Evolutionary conservation across 2,329 filamentous ascomycete species (phyloP), one percentile per base, ranked within the genome.

Genomic region (Simplicillium sp.): DNA sequence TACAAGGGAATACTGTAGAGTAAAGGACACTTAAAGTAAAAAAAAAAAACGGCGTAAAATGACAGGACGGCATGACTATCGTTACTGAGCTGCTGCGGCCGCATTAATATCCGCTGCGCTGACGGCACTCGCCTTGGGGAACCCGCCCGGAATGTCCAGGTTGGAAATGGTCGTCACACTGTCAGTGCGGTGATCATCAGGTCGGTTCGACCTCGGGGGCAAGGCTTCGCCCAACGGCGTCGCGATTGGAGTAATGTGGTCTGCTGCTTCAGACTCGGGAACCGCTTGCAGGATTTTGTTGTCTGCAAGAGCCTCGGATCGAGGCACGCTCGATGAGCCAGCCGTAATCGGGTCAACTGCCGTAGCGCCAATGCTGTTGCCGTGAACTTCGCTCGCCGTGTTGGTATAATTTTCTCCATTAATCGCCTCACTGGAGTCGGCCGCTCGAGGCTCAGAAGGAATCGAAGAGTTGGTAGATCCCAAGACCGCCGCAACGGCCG

Each of bases 111-210:
- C n/a, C 57, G 54, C 1, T 48, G 71, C 44, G 66, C 65, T 56
- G 53, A 73, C 43, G 66, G 80, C 50, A 46, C 64, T 49, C 40
- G 46, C 55, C 47, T 59, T 67, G 8, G 79, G 79, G 54, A 72
- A 87, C 49, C 81, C 71, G 11, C 83, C 83, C 3, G 83, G 83
- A 14, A 87, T 73, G 53, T 84, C 80, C 38, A 87, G 60, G 52
- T 81, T 73, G 41, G 77, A 79, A 35, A 84, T 75, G 20, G 72
- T 75, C 11, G 70, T 67, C 7, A 69, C 64, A 48, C 71, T 69
- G 36, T 67, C 61, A 12, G 58, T 61, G 37, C 66, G 44, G 32
- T 56, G 48, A 33, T 53, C 54, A 12, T 41, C 29, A 6, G 41
- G 43, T 25, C 39, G 37, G 37, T 37, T 39, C 9, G 40, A 39